A percentile compares a stretch with the other conserved stretches of the same genome.
Conservation (phyloP, 2,329 filamentous ascomycete species). For the Cordyceps fumosorosea region DNA sequence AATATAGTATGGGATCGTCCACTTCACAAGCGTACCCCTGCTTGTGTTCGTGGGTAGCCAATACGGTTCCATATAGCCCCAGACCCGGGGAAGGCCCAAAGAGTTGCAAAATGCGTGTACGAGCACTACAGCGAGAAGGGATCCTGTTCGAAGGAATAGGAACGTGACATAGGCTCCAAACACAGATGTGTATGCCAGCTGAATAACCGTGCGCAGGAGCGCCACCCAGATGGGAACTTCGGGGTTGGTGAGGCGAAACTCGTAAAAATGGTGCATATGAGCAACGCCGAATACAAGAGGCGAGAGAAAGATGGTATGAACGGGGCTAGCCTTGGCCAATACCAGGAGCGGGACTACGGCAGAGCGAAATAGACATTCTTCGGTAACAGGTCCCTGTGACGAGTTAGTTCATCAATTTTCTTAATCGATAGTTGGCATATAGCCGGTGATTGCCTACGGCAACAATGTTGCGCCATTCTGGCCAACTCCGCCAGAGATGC, state of each 20-base stretch:
- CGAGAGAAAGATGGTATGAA: conserved; percentile 67
- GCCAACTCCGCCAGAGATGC: conserved; percentile 65
- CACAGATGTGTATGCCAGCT: conserved; percentile 83
- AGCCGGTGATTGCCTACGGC: conserved; percentile 52
- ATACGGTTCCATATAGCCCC: conserved; percentile 63
- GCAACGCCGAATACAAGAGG: conserved; percentile 89
- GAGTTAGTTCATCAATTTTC: background rate
- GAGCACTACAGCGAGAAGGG: conserved; percentile 64
- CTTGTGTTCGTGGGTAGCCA: conserved; percentile 28
- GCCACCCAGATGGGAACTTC: conserved; percentile 56
- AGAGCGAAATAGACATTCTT: conserved; percentile 90
- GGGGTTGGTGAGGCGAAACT: conserved; percentile 78
- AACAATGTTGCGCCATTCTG: conserved; percentile 79
- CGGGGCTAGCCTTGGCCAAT: conserved; percentile 52
- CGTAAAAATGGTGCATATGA: conserved; percentile 93
- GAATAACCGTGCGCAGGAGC: conserved; percentile 67
- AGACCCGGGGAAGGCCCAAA: conserved; percentile 81
- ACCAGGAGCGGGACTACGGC: conserved; percentile 78
- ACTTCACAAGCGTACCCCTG: conserved; percentile 31
- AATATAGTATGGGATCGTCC: conserved; percentile 75
- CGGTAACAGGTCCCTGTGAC: conserved; percentile 71
- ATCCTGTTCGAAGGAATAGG: conserved; percentile 78
- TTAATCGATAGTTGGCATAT: background rate
- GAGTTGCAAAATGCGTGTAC: conserved; percentile 89
- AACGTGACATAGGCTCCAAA: conserved; percentile 95